These are phyloP conservation scores for Bertia moriformis DNA, from an alignment of 2,329 filamentous ascomycete genomes.

Conservation along the genomic window DNA sequence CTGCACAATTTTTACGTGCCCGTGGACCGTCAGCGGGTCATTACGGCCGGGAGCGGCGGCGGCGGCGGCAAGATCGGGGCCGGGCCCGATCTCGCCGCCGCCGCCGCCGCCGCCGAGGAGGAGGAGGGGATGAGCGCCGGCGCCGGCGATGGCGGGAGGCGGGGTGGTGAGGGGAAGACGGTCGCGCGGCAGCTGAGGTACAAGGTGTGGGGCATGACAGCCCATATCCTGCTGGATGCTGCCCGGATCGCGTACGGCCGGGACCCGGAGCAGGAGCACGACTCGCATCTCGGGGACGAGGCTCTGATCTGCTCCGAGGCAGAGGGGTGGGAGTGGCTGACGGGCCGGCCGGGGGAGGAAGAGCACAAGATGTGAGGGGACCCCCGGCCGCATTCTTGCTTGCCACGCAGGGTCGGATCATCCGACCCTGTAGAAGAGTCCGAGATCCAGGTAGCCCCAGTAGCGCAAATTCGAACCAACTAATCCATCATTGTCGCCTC, in stretches of 20 bases:
- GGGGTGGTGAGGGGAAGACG: constrained; percentile 18
- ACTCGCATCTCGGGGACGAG: constrained; percentile 35
- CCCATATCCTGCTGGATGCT: constrained; percentile 74
- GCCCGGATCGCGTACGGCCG: constrained; percentile 70
- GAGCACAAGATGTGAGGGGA: constrained; percentile 14
- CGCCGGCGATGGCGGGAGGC: constrained; percentile 20
- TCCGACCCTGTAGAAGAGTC: too few species aligned
- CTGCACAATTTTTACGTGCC: constrained; percentile 90
- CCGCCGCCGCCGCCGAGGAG: constrained; percentile 20
- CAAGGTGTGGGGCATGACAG: constrained; percentile 91
- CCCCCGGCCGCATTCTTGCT: too few species aligned
- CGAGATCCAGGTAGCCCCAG: too few species aligned
- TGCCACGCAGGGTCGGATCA: too few species aligned
- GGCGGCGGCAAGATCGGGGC: constrained; percentile 9
- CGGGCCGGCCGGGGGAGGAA: constrained; percentile 29
- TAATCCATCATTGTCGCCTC: too few species aligned
- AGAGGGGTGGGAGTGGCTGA: constrained; percentile 24
- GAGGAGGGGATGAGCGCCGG: constrained; percentile 23
- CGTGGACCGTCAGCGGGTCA: constrained; percentile 52
- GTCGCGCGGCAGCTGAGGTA: constrained; percentile 44
- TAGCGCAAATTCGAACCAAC: too few species aligned
- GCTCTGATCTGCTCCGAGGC: constrained; percentile 22
- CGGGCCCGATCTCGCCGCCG: constrained; percentile 5
- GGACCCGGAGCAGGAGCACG: constrained; percentile 71
- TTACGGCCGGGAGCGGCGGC: constrained; percentile 8